Base-by-base conservation (phyloP, 805 yeast species). In the Suhomyces tanzawaensis region DNA sequence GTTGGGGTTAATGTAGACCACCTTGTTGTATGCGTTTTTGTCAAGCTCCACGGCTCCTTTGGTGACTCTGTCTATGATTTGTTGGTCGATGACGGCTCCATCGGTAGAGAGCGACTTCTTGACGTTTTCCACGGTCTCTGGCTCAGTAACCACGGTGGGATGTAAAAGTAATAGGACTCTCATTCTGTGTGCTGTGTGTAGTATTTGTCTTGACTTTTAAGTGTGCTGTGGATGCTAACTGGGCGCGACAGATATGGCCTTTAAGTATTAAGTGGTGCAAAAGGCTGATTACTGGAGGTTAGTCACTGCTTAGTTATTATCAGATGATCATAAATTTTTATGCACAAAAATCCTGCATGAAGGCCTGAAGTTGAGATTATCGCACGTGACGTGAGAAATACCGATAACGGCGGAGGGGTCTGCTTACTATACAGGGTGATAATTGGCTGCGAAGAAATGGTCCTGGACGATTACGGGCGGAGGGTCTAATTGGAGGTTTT, bases 71-170 rank as follows among this genome's bases (percentile, higher is more conserved):
- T 78, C 82, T 28, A 81, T 74, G 17, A 81, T 64, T 35, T 71
- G 77, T 54, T 81, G 88, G 25, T 46, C 48, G 9, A 55, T 42
- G 18, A 44, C 51, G 7, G 66, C 51, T 19, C 54, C 57, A 4
- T 68, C 59, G 22, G 53, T 48, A 23, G 60, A 46, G 27, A 72
- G 52, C 13, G 49, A 41, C 11, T 44, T 41, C 55, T 78, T 77
- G 28, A 64, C 57, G 1, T 44, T 26, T 32, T 63, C 71, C 14
- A 81, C 77, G 14, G 62, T 37, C 3, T 56, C 64, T 30, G 80
- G 82, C 27, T 74, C 71, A 0, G 82, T 75, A 9, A 81, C 85
- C 33, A 77, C 71, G 6, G 85, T 81, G 14, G 88, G 88, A 51
- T 82, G 88, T 37, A 82, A 68, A 34, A 82, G 63, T 19, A 81